phyloP scores from a whole-genome alignment of 2,329 filamentous ascomycete genomes.

The Xylaria sp. region DNA sequence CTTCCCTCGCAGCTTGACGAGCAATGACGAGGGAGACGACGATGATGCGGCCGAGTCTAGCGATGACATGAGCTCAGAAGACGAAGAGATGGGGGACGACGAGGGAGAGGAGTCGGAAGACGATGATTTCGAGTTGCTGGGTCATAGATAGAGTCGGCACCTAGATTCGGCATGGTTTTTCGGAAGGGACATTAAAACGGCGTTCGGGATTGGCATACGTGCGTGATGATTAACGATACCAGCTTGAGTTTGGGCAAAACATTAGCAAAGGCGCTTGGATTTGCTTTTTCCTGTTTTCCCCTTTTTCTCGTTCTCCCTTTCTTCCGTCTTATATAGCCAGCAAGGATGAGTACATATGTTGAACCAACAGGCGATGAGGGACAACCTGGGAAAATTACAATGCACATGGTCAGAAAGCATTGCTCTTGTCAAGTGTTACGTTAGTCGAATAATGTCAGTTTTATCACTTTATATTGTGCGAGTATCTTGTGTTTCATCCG shows the following conservation, averaged over 20 bases:
- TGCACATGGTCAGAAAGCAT: not conserved
- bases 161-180: slow-evolving; percentile 34
- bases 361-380: not conserved
- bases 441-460: slow-evolving; percentile 9
- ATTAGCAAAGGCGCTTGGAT: slow-evolving; percentile 28
- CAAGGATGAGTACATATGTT: not conserved
- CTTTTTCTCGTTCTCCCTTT: not conserved
- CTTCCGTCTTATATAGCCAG: slow-evolving; percentile 9
- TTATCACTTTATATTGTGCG: slow-evolving; percentile 9
- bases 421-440: slow-evolving; percentile 4
- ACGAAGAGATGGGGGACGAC: slow-evolving; percentile 58
- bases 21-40: slow-evolving; percentile 50
- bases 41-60: slow-evolving; percentile 48
- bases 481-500: not conserved
- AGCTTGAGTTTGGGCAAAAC: slow-evolving; percentile 31
- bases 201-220: slow-evolving; percentile 44
- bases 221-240: slow-evolving; percentile 41
- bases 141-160: slow-evolving; percentile 45
- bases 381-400: not conserved
- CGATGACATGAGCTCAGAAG: slow-evolving; percentile 49
- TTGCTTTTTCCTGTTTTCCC: slow-evolving; percentile 7
- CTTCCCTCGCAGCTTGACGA: slow-evolving; percentile 52
- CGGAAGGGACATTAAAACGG: slow-evolving; percentile 40
- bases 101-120: slow-evolving; percentile 60
- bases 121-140: slow-evolving; percentile 52